These are phyloP conservation scores for Penicillium janthinellum DNA, from an alignment of 2,329 filamentous ascomycete genomes.

Conservation along the genomic window DNA sequence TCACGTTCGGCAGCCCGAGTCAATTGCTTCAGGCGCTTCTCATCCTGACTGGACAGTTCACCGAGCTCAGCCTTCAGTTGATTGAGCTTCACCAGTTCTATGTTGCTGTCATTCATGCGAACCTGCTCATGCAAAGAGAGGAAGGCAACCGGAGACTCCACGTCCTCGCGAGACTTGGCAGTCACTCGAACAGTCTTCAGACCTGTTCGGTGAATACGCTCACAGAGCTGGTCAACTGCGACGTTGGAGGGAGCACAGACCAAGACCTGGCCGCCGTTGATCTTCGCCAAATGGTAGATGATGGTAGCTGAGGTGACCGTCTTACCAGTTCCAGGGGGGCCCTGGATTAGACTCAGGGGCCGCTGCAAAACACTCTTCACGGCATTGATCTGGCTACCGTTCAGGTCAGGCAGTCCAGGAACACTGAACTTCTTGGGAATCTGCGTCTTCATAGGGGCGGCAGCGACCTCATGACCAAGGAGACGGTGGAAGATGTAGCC, in stretches of 20 bases:
- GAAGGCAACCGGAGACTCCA: slow-evolving; percentile 97
- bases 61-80: slow-evolving; percentile 90
- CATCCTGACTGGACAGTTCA: slow-evolving; percentile 90
- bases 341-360: slow-evolving; percentile 92
- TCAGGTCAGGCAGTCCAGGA: slow-evolving; percentile 89
- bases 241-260: slow-evolving; percentile 98
- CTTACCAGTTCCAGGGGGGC: slow-evolving; percentile 95
- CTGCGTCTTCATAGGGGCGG: slow-evolving; percentile 92
- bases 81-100: slow-evolving; percentile 87
- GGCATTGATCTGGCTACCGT: slow-evolving; percentile 91
- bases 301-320: slow-evolving; percentile 98
- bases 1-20: slow-evolving; percentile 93
- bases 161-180: slow-evolving; percentile 98
- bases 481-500: slow-evolving; percentile 98
- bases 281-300: slow-evolving; percentile 95
- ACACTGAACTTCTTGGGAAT: slow-evolving; percentile 97
- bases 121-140: slow-evolving; percentile 96
- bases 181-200: slow-evolving; percentile 96
- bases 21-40: slow-evolving; percentile 97
- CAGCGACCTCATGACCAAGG: slow-evolving; percentile 89
- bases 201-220: slow-evolving; percentile 91
- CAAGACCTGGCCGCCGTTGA: slow-evolving; percentile 90
- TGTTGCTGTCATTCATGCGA: slow-evolving; percentile 94
- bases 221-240: slow-evolving; percentile 95
- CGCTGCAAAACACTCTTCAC: slow-evolving; percentile 95